Evolutionary conservation across 1,284 basidiomycete species (phyloP), one percentile per base, ranked within the genome.

Genomic region (Apiotrichum laibachii): DNA sequence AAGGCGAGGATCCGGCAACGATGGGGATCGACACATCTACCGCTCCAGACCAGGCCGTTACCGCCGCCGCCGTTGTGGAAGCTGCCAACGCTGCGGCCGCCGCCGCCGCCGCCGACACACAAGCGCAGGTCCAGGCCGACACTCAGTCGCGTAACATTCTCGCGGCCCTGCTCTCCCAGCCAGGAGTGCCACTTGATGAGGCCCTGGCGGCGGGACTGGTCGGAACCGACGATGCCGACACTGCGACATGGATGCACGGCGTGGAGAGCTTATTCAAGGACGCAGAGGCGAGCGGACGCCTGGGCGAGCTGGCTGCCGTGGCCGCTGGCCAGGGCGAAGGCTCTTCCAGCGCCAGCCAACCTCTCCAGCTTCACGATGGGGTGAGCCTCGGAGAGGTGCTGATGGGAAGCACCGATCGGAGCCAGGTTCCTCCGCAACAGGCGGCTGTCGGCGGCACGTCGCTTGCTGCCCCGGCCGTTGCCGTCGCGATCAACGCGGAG

Each of bases 261-360:
- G 67, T 72, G 43, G 72, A 72, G 52, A 68, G 58, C 22, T 60
- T 72, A 16, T 60, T 75, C 48, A 69, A 70, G 49, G 68, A 73
- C 31, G 64, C 65, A 12, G 71, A 71, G 31, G 57, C 63, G 7
- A 66, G 59, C n/a, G 72, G 72, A 12, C 57, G 74, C 7, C 49
- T 76, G n/a, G 71, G 69, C 7, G 72, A 76, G 52, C 62, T 76
- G 13, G 74, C 74, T 1, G 71, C 69, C 1, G 69, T 75, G 4
- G 74, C 73, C 12, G 66, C 68, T 3, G 68, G 66, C 1, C 63
- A 64, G 40, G 65, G 63, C 2, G 61, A 63, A n/a, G 55, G 44
- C 31, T 31, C 46, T 13, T 26, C 49, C 9, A 50, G 39, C 21
- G 49, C 35, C 4, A 35, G 5, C 35, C 47, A 49, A 11, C 35